A percentile compares a stretch with the other conserved stretches of the same genome.
Conservation (phyloP, 768 basidiomycete species). For the Leccinum sublutescens region DNA sequence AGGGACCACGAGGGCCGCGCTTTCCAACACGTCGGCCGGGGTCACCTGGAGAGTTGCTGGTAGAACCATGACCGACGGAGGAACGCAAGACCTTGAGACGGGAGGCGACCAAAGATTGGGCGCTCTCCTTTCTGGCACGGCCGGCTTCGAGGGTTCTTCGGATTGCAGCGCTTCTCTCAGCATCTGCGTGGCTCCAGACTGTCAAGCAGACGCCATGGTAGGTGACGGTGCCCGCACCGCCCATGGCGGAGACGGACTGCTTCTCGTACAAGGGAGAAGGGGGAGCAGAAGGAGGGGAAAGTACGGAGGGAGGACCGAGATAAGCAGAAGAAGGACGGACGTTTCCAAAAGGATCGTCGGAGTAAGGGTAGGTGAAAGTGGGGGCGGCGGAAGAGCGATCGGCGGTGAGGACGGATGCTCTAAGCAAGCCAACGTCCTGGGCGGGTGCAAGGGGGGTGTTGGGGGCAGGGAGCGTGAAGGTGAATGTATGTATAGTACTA, state of each 20-base stretch:
- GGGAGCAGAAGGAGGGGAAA: constrained; percentile 37
- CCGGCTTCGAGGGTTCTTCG: constrained; percentile 78
- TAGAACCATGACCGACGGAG: constrained; percentile 43
- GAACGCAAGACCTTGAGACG: constrained; percentile 65
- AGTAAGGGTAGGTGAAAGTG: constrained; percentile 72
- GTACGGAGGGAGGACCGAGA: constrained; percentile 71
- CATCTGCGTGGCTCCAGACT: constrained; percentile 95
- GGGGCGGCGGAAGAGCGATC: constrained; percentile 62
- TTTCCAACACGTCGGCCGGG: constrained; percentile 59
- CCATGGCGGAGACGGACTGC: constrained; percentile 35
- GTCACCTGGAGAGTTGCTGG: constrained; percentile 45
- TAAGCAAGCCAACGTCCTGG: constrained; percentile 57
- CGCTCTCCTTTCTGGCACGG: constrained; percentile 75
- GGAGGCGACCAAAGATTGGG: constrained; percentile 67
- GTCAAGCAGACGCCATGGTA: constrained; percentile 93
- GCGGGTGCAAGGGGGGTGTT: constrained; percentile 75
- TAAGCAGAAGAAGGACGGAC: constrained; percentile 77
- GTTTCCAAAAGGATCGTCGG: constrained; percentile 65
- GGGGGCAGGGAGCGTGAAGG: constrained; percentile 79
- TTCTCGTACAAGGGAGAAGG: constrained; percentile 34
- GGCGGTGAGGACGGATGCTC: constrained; percentile 70
- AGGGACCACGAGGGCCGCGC: constrained; percentile 63
- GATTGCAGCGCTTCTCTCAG: constrained; percentile 80
- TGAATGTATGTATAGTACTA: constrained; percentile 89
- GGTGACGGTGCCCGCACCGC: constrained; percentile 44